Base-by-base conservation (phyloP, 495 filamentous ascomycete species). In the Aspergillus bridgeri region DNA sequence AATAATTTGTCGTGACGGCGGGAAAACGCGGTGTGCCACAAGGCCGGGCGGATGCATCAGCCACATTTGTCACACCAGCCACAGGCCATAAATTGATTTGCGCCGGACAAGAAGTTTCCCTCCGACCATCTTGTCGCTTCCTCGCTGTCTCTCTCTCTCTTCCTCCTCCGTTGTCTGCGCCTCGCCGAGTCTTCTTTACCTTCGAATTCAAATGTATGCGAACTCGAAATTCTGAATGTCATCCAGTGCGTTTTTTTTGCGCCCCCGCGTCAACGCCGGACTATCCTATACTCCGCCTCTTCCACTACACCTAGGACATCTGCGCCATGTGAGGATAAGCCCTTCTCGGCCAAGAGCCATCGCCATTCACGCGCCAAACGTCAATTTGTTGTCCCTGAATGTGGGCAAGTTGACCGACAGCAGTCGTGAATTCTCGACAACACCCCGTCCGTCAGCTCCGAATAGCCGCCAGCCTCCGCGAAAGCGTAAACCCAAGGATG, bases 161-260 rank as follows among this genome's bases (percentile, higher is more conserved):
- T 2, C 15, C 20, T 43, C 18, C 5, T 47, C 43, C 18, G 17
- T 48, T 27, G 18, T 18, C 8, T 19, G 27, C 29, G 21, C 48
- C 8, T 29, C 44, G 5, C 43, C 9, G 29, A 21, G 8, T 24
- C 33, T 17, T 42, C 38, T 5, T 19, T 4, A 25, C 49, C n/a
- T 23, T 46, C 47, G 22, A n/a, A 27, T 27, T 52, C 57, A 53
- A 56, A 75, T 75, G 67, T 50, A 56, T 65, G 53, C 25, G 15
- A 48, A 46, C 21, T 54, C 57, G 48, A 48, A 63, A 38, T 59
- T 49, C 72, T 76, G 75, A 75, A 78, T 78, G 75, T 76, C 63
- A 63, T 58, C 65, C 60, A 65, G 73, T 68, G 60, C 67, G 56
- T 66, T 64, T 23, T 57, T 71, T 43, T 59, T 68, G 62, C 72